These are phyloP conservation scores for Pseudotsuga menziesii DNA, from an alignment of 75 land plant species.

Conservation along the genomic window DNA sequence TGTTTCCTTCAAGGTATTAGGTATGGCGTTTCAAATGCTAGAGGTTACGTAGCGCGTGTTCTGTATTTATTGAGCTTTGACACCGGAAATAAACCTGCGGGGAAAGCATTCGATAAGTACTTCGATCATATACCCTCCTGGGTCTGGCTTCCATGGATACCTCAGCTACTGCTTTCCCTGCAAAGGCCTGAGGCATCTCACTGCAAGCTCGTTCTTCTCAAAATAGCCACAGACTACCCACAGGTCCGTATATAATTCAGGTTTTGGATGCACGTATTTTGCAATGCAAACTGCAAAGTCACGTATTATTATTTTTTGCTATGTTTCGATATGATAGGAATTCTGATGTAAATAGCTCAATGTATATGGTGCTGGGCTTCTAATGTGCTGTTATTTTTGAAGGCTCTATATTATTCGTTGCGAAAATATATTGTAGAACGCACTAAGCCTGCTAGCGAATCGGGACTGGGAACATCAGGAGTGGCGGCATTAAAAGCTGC, in stretches of 20 bases:
- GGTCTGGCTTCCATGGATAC: constrained; percentile 99
- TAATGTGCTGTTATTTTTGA: neutral
- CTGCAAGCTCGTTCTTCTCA: constrained; percentile 87
- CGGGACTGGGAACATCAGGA: constrained; percentile 11
- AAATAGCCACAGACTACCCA: constrained; percentile 85
- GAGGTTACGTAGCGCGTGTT: constrained; percentile 92
- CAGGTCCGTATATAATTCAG: constrained; percentile 45
- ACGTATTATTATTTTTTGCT: neutral
- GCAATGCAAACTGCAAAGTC: neutral
- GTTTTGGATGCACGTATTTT: neutral
- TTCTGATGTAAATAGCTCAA: neutral
- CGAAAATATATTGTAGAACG: constrained; percentile 41
- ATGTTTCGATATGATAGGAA: neutral
- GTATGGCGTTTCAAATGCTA: constrained; percentile 87
- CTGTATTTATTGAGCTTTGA: constrained; percentile 94
- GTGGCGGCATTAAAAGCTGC: too few species aligned
- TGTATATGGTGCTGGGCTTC: neutral
- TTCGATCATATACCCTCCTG: constrained; percentile 92
- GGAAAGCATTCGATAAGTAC: constrained; percentile 87
- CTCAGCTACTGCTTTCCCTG: constrained; percentile 91
- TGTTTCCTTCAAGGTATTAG: constrained; percentile 99
- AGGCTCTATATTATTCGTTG: constrained; percentile 50
- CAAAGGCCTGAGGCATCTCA: constrained; percentile 95
- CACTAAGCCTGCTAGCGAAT: constrained; percentile 24
- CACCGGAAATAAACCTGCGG: constrained; percentile 83